Evolutionary conservation across 2,329 filamentous ascomycete species (phyloP).

Genomic region (Ophiostoma pallidulum): DNA sequence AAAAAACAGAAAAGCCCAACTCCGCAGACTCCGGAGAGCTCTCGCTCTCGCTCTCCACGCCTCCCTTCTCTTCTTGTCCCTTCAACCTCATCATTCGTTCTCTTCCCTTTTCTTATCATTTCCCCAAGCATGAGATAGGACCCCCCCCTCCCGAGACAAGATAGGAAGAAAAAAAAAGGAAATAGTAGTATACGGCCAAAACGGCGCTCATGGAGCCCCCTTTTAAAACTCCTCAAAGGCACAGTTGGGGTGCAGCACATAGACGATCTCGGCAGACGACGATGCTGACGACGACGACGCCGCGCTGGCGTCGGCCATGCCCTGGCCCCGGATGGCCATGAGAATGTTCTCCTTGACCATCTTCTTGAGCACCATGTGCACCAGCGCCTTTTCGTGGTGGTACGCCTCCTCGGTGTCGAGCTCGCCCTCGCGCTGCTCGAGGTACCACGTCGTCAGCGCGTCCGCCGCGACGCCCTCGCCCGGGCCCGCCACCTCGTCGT

Average conservation of each 20-base stretch:
- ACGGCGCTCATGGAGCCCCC: not conserved
- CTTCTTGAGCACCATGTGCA: slow-evolving; percentile 79
- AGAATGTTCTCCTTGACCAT: slow-evolving; percentile 95
- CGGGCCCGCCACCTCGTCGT: slow-evolving; percentile 60
- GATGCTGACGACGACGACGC: slow-evolving; percentile 22
- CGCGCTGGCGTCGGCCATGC: slow-evolving; percentile 35
- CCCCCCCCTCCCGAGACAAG: not conserved
- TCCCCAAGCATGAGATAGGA: not conserved
- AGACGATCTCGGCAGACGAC: slow-evolving; percentile 49
- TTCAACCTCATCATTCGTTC: not conserved
- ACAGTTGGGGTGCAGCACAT: slow-evolving; percentile 91
- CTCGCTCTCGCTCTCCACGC: no score
- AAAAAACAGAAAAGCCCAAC: not conserved
- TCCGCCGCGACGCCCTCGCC: slow-evolving; percentile 82
- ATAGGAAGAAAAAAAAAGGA: not conserved
- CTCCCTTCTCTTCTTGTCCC: not conserved
- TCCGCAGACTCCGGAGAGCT: no score
- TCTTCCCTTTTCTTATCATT: not conserved
- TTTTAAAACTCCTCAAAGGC: slow-evolving; percentile 57
- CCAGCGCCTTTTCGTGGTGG: slow-evolving; percentile 61
- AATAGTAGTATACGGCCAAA: not conserved
- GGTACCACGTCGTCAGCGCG: slow-evolving; percentile 75
- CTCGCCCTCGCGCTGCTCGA: slow-evolving; percentile 82
- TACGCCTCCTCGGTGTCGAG: slow-evolving; percentile 74
- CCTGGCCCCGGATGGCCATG: slow-evolving; percentile 63